Conservation (phyloP, 2,329 filamentous ascomycete species). For the Colletotrichum tamarilloi region DNA sequence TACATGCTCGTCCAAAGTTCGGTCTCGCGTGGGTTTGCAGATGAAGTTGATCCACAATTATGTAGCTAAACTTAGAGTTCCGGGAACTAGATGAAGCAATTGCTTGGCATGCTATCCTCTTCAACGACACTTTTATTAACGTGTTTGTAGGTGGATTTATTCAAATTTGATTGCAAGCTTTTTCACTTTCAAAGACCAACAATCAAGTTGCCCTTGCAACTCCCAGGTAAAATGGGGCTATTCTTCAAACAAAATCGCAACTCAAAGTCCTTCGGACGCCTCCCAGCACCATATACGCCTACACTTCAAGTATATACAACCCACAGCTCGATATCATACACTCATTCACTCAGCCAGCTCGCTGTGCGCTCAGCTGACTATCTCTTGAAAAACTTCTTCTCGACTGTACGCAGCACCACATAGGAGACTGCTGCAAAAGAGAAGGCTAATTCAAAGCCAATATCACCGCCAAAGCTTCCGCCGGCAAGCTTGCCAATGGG, state of each 20-base stretch:
- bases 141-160: background rate
- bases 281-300: background rate
- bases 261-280: background rate
- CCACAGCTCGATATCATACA: slow-evolving; percentile 7
- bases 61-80: background rate
- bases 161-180: background rate
- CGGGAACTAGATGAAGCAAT: background rate
- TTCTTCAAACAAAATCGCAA: no score
- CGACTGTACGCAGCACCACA: slow-evolving; percentile 57
- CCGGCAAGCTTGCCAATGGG: slow-evolving; percentile 73
- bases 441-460: slow-evolving; percentile 73
- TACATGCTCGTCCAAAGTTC: background rate
- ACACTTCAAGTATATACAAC: background rate
- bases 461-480: slow-evolving; percentile 56
- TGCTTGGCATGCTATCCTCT: background rate
- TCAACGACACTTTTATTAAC: background rate
- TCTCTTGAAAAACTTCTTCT: slow-evolving; percentile 52
- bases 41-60: background rate
- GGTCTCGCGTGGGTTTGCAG: background rate
- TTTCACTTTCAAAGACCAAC: background rate
- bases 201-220: background rate
- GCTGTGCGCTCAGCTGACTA: slow-evolving; percentile 37
- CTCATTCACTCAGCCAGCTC: no score
- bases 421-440: slow-evolving; percentile 67
- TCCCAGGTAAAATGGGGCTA: background rate